These are phyloP conservation scores for Kluyveromyces siamensis DNA, from an alignment of 805 yeast genomes.

Conservation along the genomic window DNA sequence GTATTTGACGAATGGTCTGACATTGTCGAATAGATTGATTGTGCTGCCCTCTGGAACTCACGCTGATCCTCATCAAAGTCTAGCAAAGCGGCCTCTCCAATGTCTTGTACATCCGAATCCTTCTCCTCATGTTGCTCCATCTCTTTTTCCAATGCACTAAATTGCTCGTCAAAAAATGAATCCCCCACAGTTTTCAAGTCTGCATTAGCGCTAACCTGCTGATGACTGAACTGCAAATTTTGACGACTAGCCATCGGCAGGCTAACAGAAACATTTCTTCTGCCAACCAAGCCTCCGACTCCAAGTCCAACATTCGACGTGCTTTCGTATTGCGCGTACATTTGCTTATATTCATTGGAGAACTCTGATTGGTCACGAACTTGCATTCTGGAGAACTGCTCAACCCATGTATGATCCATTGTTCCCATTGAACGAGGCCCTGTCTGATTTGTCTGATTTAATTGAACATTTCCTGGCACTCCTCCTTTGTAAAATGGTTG, in stretches of 20 bases:
- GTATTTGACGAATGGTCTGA: constrained; percentile 6
- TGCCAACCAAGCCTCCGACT: neutral
- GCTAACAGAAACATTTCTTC: neutral
- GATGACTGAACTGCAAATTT: neutral
- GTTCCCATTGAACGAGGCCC: neutral
- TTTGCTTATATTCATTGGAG: constrained; percentile 19
- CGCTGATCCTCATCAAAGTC: constrained; percentile 15
- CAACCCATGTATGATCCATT: constrained; percentile 9
- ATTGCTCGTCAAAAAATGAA: constrained; percentile 14
- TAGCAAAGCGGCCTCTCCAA: neutral
- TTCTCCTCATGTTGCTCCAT: constrained; percentile 2
- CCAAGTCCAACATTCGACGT: neutral
- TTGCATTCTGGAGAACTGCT: constrained; percentile 20
- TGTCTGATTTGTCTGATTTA: neutral
- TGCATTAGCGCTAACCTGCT: neutral
- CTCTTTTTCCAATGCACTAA: constrained; percentile 18
- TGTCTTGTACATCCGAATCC: neutral
- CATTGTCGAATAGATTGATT: constrained; percentile 11
- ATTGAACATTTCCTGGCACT: neutral
- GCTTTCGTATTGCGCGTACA: constrained; percentile 18
- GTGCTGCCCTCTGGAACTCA: constrained; percentile 20
- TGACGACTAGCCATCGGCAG: neutral
- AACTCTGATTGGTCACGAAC: constrained; percentile 25
- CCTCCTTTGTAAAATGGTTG: neutral
- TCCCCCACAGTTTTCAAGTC: neutral